Conservation (phyloP, 805 yeast species). For the Candida berthetii region DNA sequence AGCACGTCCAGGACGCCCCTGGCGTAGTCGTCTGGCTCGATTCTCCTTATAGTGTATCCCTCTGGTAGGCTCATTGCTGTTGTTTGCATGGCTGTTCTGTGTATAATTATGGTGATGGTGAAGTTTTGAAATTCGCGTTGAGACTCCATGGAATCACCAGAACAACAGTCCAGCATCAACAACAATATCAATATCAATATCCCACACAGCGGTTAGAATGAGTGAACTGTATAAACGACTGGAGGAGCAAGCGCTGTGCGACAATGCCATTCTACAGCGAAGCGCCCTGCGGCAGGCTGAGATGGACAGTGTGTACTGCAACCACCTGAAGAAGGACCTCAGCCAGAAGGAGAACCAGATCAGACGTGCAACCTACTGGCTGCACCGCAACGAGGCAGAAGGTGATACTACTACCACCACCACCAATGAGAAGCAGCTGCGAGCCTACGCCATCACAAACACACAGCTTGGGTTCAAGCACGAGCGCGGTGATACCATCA, state of each 20-base stretch:
- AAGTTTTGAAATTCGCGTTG: no score
- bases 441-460: background rate
- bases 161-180: no score
- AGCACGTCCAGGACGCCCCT: conserved; percentile 62
- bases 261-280: background rate
- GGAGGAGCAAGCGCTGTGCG: background rate
- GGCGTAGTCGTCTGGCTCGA: conserved; percentile 48
- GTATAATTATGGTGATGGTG: no score
- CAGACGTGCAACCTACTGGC: background rate
- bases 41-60: conserved; percentile 63
- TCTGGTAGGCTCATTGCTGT: conserved; percentile 34
- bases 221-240: background rate
- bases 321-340: background rate
- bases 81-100: no score
- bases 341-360: background rate
- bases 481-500: background rate
- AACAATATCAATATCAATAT: no score
- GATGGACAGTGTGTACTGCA: background rate
- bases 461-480: background rate
- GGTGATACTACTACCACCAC: no score
- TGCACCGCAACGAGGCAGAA: background rate
- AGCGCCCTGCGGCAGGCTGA: background rate
- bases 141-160: no score
- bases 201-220: no score
- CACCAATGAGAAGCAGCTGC: no score